These are phyloP conservation scores for Emergomyces africanus DNA, from an alignment of 2,329 filamentous ascomycete genomes.

Conservation along the genomic window DNA sequence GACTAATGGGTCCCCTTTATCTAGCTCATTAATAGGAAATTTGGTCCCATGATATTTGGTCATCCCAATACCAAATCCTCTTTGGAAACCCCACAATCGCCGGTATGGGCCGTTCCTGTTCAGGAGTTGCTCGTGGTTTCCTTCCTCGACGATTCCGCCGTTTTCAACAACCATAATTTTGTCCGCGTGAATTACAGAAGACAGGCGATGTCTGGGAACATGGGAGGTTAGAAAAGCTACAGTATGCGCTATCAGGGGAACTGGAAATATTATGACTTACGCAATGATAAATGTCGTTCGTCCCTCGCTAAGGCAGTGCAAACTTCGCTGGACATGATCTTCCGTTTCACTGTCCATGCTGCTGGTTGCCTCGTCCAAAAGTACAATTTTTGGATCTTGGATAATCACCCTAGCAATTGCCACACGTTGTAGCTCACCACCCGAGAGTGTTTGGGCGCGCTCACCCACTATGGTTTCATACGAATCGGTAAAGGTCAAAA, in stretches of 20 bases:
- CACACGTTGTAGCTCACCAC: slow-evolving; percentile 40
- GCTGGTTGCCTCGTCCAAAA: slow-evolving; percentile 42
- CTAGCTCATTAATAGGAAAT: neutral
- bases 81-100: slow-evolving; percentile 53
- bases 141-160: slow-evolving; percentile 51
- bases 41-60: neutral
- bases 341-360: slow-evolving; percentile 37
- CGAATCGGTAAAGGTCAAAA: slow-evolving; percentile 43
- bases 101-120: slow-evolving; percentile 48
- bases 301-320: slow-evolving; percentile 34
- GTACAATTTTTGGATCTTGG: slow-evolving; percentile 30
- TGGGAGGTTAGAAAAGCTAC: slow-evolving; percentile 7
- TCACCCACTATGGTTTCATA: slow-evolving; percentile 39
- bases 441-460: slow-evolving; percentile 37
- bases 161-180: slow-evolving; percentile 52
- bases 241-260: slow-evolving; percentile 16
- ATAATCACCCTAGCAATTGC: slow-evolving; percentile 37
- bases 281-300: slow-evolving; percentile 43
- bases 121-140: slow-evolving; percentile 48
- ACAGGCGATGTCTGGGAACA: slow-evolving; percentile 45
- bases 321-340: slow-evolving; percentile 32
- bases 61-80: slow-evolving; percentile 12
- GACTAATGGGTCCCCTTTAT: neutral
- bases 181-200: slow-evolving; percentile 57
- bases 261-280: slow-evolving; percentile 27